Evolutionary conservation across 805 yeast species (phyloP), one percentile per base, ranked within the genome.

Genomic region (Starmerella potacharoeniae): DNA sequence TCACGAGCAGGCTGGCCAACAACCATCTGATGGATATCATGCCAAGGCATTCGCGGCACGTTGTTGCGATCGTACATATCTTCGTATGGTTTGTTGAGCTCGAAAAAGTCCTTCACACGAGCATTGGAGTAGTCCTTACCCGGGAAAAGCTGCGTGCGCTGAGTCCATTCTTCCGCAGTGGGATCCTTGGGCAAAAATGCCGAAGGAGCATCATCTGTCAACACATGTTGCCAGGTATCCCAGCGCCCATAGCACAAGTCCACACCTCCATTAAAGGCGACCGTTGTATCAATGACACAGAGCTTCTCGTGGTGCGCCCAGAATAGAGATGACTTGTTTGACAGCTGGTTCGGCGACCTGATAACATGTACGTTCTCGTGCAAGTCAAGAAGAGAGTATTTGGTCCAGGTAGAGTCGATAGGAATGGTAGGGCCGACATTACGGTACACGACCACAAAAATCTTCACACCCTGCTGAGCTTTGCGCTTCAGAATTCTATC

Each of bases 221-320:
- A 70, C 2, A 84, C 95, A 68, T 93, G 99, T 64, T 91, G 96
- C 1, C 97, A 95, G 0, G 97, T 91, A 69, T 93, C 99, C 72
- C 79, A 93, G 63, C 99, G 78, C 22, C 98, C 99, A 68, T 79
- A 93, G 67, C 99, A 93, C 55, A 93, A 74, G 70, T 93, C 99
- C 61, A 91, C 82, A 40, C 99, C 99, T 39, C 99, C 99, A 53
- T 89, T 72, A 66, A 91, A 93, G 2, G 95, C 95, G 46, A 89
- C 77, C 0, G 90, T 83, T 60, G 86, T 86, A 69, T 93, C 99
- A 56, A 93, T 74, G 37, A 93, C 78, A 57, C 90, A 81, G 55
- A 93, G 69, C 65, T 93, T 93, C 65, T 93, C 99, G 71, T 93
- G 99, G 72, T 93, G 99, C 0, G 99, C 98, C 98, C 98, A 93